These are phyloP conservation scores for Globisporangium spiculum DNA, from an alignment of 352 stramenopile genomes.

Conservation along the genomic window DNA sequence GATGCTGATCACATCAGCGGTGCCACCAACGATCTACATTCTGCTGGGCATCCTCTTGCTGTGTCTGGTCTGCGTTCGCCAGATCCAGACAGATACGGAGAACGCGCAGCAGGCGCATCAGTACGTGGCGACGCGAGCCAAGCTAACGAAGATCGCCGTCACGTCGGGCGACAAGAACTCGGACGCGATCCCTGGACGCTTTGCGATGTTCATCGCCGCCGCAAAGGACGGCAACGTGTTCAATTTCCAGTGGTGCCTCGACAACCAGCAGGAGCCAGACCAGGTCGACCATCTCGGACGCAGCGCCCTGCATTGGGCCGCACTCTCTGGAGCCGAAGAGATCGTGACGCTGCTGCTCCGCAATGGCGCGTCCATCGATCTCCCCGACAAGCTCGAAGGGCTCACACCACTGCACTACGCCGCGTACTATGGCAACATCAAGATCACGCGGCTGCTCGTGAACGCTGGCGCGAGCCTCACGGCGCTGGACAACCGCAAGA, in stretches of 20 bases:
- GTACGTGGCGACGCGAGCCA: constrained; percentile 36
- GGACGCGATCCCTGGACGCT: constrained; percentile 41
- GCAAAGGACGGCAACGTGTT: constrained; percentile 40
- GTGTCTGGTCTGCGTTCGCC: constrained; percentile 45
- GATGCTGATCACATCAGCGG: constrained; percentile 43
- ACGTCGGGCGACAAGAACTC: constrained; percentile 31
- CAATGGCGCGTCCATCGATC: constrained; percentile 63
- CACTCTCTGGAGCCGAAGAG: constrained; percentile 53
- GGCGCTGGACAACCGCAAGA: constrained; percentile 47
- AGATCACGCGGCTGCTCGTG: constrained; percentile 60
- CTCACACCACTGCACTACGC: constrained; percentile 73
- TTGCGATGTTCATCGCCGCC: constrained; percentile 64
- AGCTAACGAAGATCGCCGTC: constrained; percentile 55
- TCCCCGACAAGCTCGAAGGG: constrained; percentile 51
- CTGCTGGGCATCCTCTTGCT: constrained; percentile 33
- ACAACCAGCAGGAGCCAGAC: constrained; percentile 56
- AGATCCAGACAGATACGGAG: constrained; percentile 46
- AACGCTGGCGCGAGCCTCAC: constrained; percentile 50
- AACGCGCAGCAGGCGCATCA: constrained; percentile 60
- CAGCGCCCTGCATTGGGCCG: constrained; percentile 65
- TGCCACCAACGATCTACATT: constrained; percentile 42
- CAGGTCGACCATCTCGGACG: constrained; percentile 63
- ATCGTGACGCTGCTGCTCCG: constrained; percentile 57
- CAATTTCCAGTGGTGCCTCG: constrained; percentile 56
- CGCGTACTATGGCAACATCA: constrained; percentile 73